These are phyloP conservation scores for Backusella australiensis DNA, from an alignment of 192 early-diverging fungal species.

Conservation along the genomic window DNA sequence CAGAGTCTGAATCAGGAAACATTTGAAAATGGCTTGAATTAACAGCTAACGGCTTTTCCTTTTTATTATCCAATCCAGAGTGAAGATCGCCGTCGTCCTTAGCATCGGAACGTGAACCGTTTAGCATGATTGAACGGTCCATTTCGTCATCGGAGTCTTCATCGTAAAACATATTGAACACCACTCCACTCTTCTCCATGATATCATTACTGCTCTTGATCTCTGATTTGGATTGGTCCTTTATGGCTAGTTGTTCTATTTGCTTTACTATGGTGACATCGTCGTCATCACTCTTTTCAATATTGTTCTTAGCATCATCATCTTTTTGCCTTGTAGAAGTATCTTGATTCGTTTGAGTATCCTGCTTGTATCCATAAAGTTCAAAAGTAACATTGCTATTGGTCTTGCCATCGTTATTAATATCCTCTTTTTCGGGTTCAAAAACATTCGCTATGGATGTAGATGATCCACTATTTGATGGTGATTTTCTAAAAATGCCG, in stretches of 20 bases:
- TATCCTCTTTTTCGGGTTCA: not conserved
- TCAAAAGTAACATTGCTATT: not conserved
- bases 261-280: not conserved
- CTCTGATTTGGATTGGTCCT: not conserved
- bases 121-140: not conserved
- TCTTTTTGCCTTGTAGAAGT: no score
- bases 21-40: not conserved
- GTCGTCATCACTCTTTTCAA: no score
- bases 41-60: not conserved
- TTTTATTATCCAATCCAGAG: not conserved
- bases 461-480: not conserved
- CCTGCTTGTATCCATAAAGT: not conserved
- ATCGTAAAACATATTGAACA: conserved; percentile 8
- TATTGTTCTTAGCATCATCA: no score
- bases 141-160: conserved; percentile 4
- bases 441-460: not conserved
- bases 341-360: not conserved
- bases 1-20: conserved; percentile 12
- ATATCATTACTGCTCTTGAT: not conserved
- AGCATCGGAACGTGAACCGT: not conserved
- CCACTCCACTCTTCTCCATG: not conserved
- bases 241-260: not conserved
- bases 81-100: not conserved
- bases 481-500: not conserved
- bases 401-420: not conserved